These are phyloP conservation scores for Aspergillus avenaceus DNA, from an alignment of 495 filamentous ascomycete species.

Conservation along the genomic window DNA sequence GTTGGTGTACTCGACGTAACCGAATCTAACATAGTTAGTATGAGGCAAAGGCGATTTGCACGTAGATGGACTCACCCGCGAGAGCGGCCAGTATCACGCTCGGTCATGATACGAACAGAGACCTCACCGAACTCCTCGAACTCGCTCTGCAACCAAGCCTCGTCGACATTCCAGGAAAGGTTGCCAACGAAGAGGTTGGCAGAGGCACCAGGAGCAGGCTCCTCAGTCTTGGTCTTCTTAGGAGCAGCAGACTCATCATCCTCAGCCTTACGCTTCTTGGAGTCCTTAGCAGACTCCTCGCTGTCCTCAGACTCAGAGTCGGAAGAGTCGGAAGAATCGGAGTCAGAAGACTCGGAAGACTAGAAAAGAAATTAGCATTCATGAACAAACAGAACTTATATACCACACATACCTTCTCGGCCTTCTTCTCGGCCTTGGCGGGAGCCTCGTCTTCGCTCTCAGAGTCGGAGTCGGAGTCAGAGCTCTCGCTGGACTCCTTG, in stretches of 20 bases:
- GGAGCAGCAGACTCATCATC: constrained; percentile 54
- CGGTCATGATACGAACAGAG: constrained; percentile 73
- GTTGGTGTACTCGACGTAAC: constrained; percentile 87
- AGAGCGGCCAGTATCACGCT: constrained; percentile 77
- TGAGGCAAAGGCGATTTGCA: background rate
- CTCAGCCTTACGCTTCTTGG: constrained; percentile 91
- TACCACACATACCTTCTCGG: constrained; percentile 28
- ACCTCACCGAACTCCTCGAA: constrained; percentile 83
- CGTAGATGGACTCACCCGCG: constrained; percentile 58
- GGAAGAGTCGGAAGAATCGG: constrained; percentile 38
- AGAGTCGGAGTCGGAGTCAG: constrained; percentile 38
- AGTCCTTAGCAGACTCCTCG: constrained; percentile 43
- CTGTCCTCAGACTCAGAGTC: constrained; percentile 49
- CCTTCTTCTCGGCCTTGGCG: constrained; percentile 41
- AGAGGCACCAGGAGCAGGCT: constrained; percentile 56
- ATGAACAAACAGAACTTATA: background rate
- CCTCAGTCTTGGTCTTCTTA: constrained; percentile 85
- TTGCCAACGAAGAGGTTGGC: constrained; percentile 88
- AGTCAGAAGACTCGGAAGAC: constrained; percentile 25
- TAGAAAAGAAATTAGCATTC: constrained; percentile 12
- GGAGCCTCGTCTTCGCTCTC: constrained; percentile 43
- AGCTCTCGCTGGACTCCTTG: constrained; percentile 41
- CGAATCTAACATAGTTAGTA: constrained; percentile 58
- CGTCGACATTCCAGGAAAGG: constrained; percentile 92
- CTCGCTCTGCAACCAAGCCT: constrained; percentile 81